Evolutionary conservation across 352 stramenopile species (phyloP).

Genomic region (Pilasporangium apinafurcum): DNA sequence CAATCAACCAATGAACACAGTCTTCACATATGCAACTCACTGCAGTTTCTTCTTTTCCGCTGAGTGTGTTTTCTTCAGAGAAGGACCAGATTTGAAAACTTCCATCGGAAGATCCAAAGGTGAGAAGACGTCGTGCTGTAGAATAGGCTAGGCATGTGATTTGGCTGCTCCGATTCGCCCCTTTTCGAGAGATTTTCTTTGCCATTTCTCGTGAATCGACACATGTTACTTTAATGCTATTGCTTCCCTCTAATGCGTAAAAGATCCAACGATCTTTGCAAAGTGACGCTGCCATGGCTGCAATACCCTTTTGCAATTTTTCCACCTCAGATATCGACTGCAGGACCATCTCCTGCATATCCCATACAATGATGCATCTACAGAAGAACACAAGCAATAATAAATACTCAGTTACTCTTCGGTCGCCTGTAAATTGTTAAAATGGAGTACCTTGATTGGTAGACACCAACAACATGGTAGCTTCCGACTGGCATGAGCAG

Average conservation of each 20-base stretch:
- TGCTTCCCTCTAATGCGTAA: slow-evolving; percentile 66
- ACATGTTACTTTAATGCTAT: slow-evolving; percentile 53
- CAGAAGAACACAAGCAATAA: too few species aligned
- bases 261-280: slow-evolving; percentile 61
- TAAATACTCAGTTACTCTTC: not conserved
- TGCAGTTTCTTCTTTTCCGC: slow-evolving; percentile 23
- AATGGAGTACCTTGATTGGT: slow-evolving; percentile 28
- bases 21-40: not conserved
- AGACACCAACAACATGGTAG: slow-evolving; percentile 44
- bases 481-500: slow-evolving; percentile 35
- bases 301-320: slow-evolving; percentile 54
- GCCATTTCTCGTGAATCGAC: slow-evolving; percentile 38
- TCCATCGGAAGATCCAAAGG: slow-evolving; percentile 56
- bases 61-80: slow-evolving; percentile 27
- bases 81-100: slow-evolving; percentile 60
- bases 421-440: not conserved
- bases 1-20: too few species aligned
- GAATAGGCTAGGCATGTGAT: slow-evolving; percentile 51
- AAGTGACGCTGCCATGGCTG: slow-evolving; percentile 41
- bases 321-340: slow-evolving; percentile 57
- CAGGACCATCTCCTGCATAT: slow-evolving; percentile 53
- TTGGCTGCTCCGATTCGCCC: slow-evolving; percentile 42
- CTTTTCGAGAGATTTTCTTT: slow-evolving; percentile 74
- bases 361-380: slow-evolving; percentile 54
- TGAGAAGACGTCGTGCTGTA: slow-evolving; percentile 39